These are phyloP conservation scores for Nemania sp. DNA, from an alignment of 2,329 filamentous ascomycete genomes.

Conservation along the genomic window DNA sequence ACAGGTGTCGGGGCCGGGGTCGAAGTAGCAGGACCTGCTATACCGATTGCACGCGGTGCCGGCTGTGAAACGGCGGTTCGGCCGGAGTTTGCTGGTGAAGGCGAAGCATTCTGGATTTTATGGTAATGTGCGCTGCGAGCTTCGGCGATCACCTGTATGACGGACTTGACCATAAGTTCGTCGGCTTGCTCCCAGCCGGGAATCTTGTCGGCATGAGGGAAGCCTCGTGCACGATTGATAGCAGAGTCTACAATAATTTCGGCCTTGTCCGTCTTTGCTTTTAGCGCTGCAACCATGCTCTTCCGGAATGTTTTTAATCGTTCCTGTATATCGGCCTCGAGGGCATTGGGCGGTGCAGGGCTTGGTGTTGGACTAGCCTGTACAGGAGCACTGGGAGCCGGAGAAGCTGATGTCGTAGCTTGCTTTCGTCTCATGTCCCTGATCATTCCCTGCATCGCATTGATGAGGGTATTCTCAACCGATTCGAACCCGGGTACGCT, in stretches of 20 bases:
- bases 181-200: constrained; percentile 40
- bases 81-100: constrained; percentile 15
- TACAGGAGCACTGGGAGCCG: constrained; percentile 21
- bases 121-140: constrained; percentile 34
- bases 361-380: constrained; percentile 34
- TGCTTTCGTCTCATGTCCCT: constrained; percentile 35
- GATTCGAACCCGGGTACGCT: constrained; percentile 35
- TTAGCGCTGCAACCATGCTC: constrained; percentile 38
- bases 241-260: constrained; percentile 40
- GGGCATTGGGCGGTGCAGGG: constrained; percentile 30
- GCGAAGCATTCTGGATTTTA: constrained; percentile 23
- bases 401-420: constrained; percentile 34
- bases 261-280: constrained; percentile 37
- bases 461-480: constrained; percentile 35
- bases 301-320: constrained; percentile 37
- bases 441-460: constrained; percentile 38
- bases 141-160: constrained; percentile 38
- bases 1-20: constrained; percentile 27
- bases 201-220: constrained; percentile 34
- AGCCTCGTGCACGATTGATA: constrained; percentile 39
- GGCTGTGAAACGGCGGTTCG: constrained; percentile 26
- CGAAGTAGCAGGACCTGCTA: constrained; percentile 32
- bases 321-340: constrained; percentile 38
- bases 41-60: constrained; percentile 21
- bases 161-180: constrained; percentile 38